Evolutionary conservation across 139 green algal species (phyloP).

Genomic region (Chlorella sp.): DNA sequence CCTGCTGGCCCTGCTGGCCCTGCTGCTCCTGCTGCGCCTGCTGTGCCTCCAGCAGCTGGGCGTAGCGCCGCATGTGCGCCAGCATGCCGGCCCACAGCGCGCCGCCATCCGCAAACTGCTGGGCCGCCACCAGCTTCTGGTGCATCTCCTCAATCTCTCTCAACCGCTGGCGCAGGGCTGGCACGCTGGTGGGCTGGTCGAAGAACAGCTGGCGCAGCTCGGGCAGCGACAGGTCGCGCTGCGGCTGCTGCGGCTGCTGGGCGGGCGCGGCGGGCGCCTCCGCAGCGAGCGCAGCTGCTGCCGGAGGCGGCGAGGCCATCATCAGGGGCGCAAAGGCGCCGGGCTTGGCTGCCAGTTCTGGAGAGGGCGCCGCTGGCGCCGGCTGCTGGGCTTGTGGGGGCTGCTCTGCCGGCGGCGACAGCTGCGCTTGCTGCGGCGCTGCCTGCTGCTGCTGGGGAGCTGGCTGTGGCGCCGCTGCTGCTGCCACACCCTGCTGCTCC

Average conservation of each 20-base stretch:
- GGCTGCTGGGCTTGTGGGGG: neutral
- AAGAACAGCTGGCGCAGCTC: slow-evolving; percentile 25
- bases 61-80: slow-evolving; percentile 5
- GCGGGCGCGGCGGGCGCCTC: too few relatives aligned
- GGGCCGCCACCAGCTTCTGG: neutral
- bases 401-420: neutral
- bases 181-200: neutral
- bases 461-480: neutral
- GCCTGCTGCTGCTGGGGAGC: neutral
- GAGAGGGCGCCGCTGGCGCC: neutral
- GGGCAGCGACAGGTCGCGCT: neutral
- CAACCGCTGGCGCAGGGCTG: neutral
- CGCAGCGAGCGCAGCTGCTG: neutral
- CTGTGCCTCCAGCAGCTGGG: slow-evolving; percentile 9
- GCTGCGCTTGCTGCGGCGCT: neutral
- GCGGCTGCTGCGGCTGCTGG: neutral
- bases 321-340: neutral
- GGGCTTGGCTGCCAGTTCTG: neutral
- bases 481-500: neutral
- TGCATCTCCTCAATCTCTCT: neutral
- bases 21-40: neutral
- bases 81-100: slow-evolving; percentile 20
- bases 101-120: neutral
- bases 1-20: neutral
- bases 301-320: neutral